These are phyloP conservation scores for Lachnellula cervina DNA, from an alignment of 2,329 filamentous ascomycete species.

Conservation along the genomic window DNA sequence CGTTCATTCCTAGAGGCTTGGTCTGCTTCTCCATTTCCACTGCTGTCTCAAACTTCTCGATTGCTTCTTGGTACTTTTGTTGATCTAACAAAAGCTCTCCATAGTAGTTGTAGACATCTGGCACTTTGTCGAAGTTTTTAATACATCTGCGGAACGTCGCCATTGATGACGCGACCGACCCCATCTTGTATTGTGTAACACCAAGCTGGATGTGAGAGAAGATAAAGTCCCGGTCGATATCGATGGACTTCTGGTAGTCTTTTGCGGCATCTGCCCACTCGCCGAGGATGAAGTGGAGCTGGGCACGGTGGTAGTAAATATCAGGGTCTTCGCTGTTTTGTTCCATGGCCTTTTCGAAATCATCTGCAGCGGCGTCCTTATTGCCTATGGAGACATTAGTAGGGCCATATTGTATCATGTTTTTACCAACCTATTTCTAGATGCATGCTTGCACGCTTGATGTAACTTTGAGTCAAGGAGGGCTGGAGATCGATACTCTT, in stretches of 20 bases:
- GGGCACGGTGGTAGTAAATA: slow-evolving; percentile 98
- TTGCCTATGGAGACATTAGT: slow-evolving; percentile 53
- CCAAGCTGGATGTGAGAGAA: slow-evolving; percentile 99
- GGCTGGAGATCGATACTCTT: slow-evolving; percentile 91
- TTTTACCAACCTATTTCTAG: slow-evolving; percentile 71
- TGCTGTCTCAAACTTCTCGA: slow-evolving; percentile 97
- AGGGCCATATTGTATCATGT: not conserved
- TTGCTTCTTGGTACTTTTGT: slow-evolving; percentile 89
- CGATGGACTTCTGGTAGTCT: slow-evolving; percentile 99
- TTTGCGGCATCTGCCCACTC: slow-evolving; percentile 92
- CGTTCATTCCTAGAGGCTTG: slow-evolving; percentile 95
- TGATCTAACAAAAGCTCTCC: slow-evolving; percentile 95
- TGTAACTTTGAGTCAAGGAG: slow-evolving; percentile 88
- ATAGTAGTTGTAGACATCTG: slow-evolving; percentile 99
- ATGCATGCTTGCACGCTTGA: slow-evolving; percentile 98
- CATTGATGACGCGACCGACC: slow-evolving; percentile 95
- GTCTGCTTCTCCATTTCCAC: slow-evolving; percentile 96
- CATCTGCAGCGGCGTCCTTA: slow-evolving; percentile 77
- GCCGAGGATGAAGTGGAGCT: slow-evolving; percentile 94
- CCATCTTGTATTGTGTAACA: slow-evolving; percentile 99
- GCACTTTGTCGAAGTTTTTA: slow-evolving; percentile 96
- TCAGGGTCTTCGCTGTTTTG: slow-evolving; percentile 89
- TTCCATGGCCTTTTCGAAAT: slow-evolving; percentile 79
- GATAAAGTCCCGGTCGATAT: slow-evolving; percentile 92
- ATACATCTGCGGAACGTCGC: slow-evolving; percentile 95